phyloP scores from a whole-genome alignment of 2,329 filamentous ascomycete genomes.

The Diaporthe helianthi region DNA sequence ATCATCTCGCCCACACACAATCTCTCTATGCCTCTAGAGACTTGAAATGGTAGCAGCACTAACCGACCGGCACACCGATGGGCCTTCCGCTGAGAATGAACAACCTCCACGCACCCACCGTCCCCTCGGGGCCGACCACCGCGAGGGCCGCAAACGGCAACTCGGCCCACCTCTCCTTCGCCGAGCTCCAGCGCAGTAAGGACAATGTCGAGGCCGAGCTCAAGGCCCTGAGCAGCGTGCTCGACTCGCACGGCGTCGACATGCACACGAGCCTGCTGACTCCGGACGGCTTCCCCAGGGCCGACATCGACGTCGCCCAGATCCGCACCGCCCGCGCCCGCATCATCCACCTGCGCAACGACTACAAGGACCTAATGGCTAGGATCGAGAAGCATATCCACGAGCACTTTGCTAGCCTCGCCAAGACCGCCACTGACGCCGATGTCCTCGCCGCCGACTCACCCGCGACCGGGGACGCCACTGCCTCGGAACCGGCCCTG shows the following conservation, averaged over 20 bases:
- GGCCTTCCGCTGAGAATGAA: slow-evolving; percentile 55
- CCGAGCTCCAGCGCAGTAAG: slow-evolving; percentile 84
- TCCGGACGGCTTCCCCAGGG: slow-evolving; percentile 87
- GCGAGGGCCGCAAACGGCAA: slow-evolving; percentile 66
- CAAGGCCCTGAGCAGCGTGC: slow-evolving; percentile 79
- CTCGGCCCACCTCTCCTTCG: slow-evolving; percentile 70
- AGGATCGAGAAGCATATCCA: slow-evolving; percentile 87
- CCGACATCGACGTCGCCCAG: slow-evolving; percentile 94
- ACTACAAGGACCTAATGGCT: slow-evolving; percentile 89
- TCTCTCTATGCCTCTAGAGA: not conserved
- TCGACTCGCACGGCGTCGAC: slow-evolving; percentile 90
- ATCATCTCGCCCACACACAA: not conserved
- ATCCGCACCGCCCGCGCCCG: slow-evolving; percentile 92
- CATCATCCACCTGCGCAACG: slow-evolving; percentile 89
- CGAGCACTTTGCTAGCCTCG: slow-evolving; percentile 81
- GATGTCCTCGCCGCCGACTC: slow-evolving; percentile 44
- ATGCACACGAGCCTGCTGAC: slow-evolving; percentile 92
- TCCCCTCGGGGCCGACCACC: slow-evolving; percentile 78
- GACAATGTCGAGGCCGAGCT: slow-evolving; percentile 86
- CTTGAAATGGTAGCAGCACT: slow-evolving; percentile 29
- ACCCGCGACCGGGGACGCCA: slow-evolving; percentile 33
- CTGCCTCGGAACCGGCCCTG: slow-evolving; percentile 36
- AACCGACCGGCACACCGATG: slow-evolving; percentile 36
- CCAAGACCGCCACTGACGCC: slow-evolving; percentile 48
- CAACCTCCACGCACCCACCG: slow-evolving; percentile 64